Percentiles rank a stretch among this genome's conserved stretches.
These are phyloP conservation scores for Aspergillus ruber DNA, from an alignment of 2,329 filamentous ascomycete genomes.

Conservation along the genomic window DNA sequence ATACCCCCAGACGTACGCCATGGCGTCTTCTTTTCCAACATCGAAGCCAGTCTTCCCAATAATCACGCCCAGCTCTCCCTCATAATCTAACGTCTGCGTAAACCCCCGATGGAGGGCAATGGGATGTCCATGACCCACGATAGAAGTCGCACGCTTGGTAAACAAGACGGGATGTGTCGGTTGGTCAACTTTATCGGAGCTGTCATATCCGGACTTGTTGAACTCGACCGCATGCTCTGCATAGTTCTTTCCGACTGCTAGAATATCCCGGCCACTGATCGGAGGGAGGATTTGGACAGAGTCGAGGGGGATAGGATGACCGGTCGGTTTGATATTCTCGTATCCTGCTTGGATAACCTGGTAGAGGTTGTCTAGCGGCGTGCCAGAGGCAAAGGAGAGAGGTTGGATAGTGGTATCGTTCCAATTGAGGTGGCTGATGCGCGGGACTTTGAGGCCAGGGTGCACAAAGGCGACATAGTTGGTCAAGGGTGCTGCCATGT, in stretches of 20 bases:
- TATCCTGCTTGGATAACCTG: neutral
- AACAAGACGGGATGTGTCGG: conserved; percentile 51
- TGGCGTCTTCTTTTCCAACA: conserved; percentile 40
- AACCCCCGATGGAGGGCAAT: conserved; percentile 46
- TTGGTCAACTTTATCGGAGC: conserved; percentile 40
- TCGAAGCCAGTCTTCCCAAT: conserved; percentile 46
- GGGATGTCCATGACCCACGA: conserved; percentile 44
- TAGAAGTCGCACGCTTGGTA: conserved; percentile 50
- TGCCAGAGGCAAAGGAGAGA: neutral
- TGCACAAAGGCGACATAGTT: neutral
- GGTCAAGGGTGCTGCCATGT: neutral
- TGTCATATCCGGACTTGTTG: conserved; percentile 48
- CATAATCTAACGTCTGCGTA: conserved; percentile 48
- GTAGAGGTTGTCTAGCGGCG: neutral
- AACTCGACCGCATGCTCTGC: conserved; percentile 51
- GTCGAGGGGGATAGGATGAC: neutral
- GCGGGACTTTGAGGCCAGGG: neutral
- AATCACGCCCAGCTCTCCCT: conserved; percentile 53
- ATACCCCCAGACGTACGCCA: conserved; percentile 51
- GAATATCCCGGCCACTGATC: conserved; percentile 10
- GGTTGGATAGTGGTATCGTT: neutral
- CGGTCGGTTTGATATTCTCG: neutral
- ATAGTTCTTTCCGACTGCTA: conserved; percentile 42
- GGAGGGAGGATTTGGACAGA: neutral
- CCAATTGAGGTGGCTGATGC: neutral